These are phyloP conservation scores for Termitomyces sp. DNA, from an alignment of 768 basidiomycete genomes.

Conservation along the genomic window DNA sequence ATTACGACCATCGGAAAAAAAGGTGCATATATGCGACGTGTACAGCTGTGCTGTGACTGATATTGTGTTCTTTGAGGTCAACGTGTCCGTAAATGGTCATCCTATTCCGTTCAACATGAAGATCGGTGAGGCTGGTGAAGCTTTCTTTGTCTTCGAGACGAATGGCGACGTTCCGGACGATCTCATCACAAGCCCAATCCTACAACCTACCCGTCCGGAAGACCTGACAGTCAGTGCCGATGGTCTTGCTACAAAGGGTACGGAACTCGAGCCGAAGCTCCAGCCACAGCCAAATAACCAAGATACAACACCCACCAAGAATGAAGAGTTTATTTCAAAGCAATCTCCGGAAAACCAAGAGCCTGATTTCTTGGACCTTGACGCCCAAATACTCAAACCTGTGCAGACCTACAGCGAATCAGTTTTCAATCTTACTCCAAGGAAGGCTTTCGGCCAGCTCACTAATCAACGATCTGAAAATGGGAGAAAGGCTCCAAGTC, in stretches of 20 bases:
- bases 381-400: constrained; percentile 37
- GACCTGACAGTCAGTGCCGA: constrained; percentile 26
- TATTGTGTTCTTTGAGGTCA: constrained; percentile 52
- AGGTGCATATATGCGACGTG: constrained; percentile 36
- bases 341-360: constrained; percentile 31
- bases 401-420: constrained; percentile 15
- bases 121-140: constrained; percentile 97
- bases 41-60: background rate
- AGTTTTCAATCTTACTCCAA: constrained; percentile 25
- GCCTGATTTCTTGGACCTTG: constrained; percentile 83
- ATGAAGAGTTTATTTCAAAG: constrained; percentile 6
- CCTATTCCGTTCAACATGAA: constrained; percentile 95
- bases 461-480: constrained; percentile 23
- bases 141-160: constrained; percentile 98
- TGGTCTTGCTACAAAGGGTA: constrained; percentile 34
- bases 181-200: constrained; percentile 89
- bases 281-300: constrained; percentile 3
- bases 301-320: background rate
- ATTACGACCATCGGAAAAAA: constrained; percentile 89
- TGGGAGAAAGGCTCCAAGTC: constrained; percentile 16
- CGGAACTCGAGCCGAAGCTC: constrained; percentile 19
- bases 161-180: constrained; percentile 91
- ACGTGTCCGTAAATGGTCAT: constrained; percentile 80
- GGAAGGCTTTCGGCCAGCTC: constrained; percentile 22
- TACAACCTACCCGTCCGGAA: constrained; percentile 56